Base-by-base conservation (phyloP, 2,329 filamentous ascomycete genomes). In the Verticillium dahliae region DNA sequence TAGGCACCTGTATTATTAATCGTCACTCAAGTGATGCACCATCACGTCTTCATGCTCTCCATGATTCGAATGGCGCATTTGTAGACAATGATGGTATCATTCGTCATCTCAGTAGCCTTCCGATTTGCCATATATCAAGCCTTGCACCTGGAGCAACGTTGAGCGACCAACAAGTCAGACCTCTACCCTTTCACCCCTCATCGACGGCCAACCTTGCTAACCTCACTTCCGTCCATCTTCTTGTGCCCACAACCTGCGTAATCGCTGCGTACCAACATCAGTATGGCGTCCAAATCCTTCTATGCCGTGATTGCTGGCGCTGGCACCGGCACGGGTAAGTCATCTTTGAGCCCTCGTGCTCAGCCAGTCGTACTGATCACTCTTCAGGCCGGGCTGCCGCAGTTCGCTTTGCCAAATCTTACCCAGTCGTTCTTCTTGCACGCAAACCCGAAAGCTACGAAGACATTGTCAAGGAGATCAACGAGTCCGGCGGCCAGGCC, bases 381-480 rank as follows among this genome's bases (percentile, higher is more conserved):
- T 4, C 13, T 55, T 1, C 39, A 79, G 80, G 81, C 65, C 71
- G 77, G 50, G 75, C 81, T 2, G 72, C 78, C 6, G 86, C 86
- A 22, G 75, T 83, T 60, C 81, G 80, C 62, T 89, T 90, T 70
- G 81, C 85, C 45, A 75, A 85, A 64, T 69, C 81, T 9, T 95
- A 94, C 70, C 85, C 89, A 0, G 88, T 94, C 1, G 88, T 90
- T 1, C 79, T 94, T 1, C 82, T 94, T n/a, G 86, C 90, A 13
- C 87, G 90, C 58, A 85, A 79, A 15, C 80, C 86, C 0, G 81
- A 85, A 52, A 90, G 81, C 72, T 91, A 87, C 74, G 79, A 85
- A 61, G 75, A 80, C n/a, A 80, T 91, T 2, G 87, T 90, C 6
- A 71, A 81, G 2, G 89, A 91, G 67, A 92, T 95, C 75, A 86